Percentiles rank a stretch among this genome's conserved stretches.
phyloP scores from a whole-genome alignment of 73 alveolate species.

The Paramecium biaurelia region DNA sequence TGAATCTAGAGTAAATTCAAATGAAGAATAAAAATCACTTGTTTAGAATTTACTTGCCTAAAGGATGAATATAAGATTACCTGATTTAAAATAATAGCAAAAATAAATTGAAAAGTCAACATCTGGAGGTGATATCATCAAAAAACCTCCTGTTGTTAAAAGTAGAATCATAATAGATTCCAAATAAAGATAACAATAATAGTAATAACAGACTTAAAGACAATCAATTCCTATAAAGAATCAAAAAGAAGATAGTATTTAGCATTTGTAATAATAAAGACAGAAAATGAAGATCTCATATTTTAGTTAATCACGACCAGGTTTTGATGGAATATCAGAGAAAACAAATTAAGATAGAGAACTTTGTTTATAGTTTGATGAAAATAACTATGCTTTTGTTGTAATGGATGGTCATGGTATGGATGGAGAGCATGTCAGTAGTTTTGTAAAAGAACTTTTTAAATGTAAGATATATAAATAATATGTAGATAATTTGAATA shows the following conservation, averaged over 20 bases:
- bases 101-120: neutral
- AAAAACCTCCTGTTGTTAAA: neutral
- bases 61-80: neutral
- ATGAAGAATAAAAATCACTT: neutral
- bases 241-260: neutral
- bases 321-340: constrained; percentile 14
- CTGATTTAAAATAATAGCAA: neutral
- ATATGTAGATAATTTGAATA: neutral
- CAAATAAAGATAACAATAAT: neutral
- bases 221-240: neutral
- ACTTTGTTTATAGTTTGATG: neutral
- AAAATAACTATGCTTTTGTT: neutral
- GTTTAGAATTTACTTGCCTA: neutral
- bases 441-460: neutral
- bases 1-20: neutral
- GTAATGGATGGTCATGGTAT: constrained; percentile 44
- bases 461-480: neutral
- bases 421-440: constrained; percentile 12
- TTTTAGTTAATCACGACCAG: neutral
- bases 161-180: neutral
- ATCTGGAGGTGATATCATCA: neutral
- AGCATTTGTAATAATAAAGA: neutral
- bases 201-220: neutral
- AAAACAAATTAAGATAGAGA: neutral
- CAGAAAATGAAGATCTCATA: neutral